phyloP scores from a whole-genome alignment of 768 basidiomycete species.

The Hygrophoropsis aurantiaca region DNA sequence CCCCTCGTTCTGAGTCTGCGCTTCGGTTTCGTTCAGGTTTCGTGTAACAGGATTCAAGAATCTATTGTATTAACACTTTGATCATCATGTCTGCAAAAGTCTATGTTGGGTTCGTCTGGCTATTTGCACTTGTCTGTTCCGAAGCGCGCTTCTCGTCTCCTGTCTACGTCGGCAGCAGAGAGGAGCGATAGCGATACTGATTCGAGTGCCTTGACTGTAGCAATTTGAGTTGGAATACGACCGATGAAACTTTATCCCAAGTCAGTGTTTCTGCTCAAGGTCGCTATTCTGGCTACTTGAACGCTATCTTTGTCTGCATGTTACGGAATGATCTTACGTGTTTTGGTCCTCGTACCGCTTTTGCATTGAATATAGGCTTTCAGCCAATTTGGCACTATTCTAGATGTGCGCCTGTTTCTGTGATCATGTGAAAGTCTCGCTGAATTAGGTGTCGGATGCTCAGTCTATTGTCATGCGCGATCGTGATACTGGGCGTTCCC shows the following conservation, averaged over 20 bases:
- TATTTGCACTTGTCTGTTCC: slow-evolving; percentile 46
- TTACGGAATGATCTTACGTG: slow-evolving; percentile 32
- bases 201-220: slow-evolving; percentile 57
- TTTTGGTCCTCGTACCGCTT: slow-evolving; percentile 17
- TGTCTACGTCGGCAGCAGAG: slow-evolving; percentile 41
- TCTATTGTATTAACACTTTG: slow-evolving; percentile 47
- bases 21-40: slow-evolving; percentile 58
- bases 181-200: slow-evolving; percentile 55
- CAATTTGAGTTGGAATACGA: slow-evolving; percentile 96
- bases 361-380: slow-evolving; percentile 65
- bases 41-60: slow-evolving; percentile 52
- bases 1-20: slow-evolving; percentile 50
- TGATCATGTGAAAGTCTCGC: slow-evolving; percentile 11
- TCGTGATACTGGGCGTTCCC: slow-evolving; percentile 94
- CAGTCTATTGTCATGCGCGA: slow-evolving; percentile 99
- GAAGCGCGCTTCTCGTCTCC: slow-evolving; percentile 45
- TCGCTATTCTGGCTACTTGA: slow-evolving; percentile 27
- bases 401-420: slow-evolving; percentile 79
- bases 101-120: slow-evolving; percentile 91
- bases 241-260: slow-evolving; percentile 84
- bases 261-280: slow-evolving; percentile 48
- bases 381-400: slow-evolving; percentile 73
- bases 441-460: slow-evolving; percentile 36
- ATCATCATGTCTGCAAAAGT: slow-evolving; percentile 77
- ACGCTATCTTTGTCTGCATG: slow-evolving; percentile 41